A percentile compares a stretch with the other conserved stretches of the same genome.
Evolutionary conservation across 225 moss, liverwort and hornwort species (phyloP).

Genomic region (Ulota crispa): DNA sequence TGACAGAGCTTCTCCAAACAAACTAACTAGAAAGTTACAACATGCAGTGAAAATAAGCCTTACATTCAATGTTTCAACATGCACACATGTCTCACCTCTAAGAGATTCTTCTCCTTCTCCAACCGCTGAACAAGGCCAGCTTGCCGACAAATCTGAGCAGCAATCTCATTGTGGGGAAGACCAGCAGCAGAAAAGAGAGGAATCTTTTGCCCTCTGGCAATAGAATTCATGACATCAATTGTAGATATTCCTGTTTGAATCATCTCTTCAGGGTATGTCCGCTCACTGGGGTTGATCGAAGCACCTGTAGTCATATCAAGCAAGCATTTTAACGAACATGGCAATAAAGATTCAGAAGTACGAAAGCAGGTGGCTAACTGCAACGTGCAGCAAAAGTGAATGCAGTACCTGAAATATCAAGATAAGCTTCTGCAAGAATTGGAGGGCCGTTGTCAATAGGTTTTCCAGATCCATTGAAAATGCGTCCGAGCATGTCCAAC

Average conservation of each 20-base stretch:
- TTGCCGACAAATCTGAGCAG: constrained; percentile 90
- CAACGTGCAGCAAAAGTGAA: neutral
- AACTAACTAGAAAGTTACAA: too few species aligned
- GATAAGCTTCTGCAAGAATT: constrained; percentile 37
- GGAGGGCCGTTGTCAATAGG: too few species aligned
- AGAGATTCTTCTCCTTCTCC: constrained; percentile 53
- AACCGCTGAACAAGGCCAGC: constrained; percentile 65
- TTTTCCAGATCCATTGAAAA: constrained; percentile 44
- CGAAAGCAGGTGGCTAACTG: neutral
- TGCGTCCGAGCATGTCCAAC: constrained; percentile 89
- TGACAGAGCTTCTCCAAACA: too few species aligned
- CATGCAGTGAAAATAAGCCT: too few species aligned
- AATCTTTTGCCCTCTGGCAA: constrained; percentile 88
- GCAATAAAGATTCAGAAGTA: neutral
- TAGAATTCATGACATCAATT: constrained; percentile 95
- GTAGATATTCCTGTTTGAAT: constrained; percentile 94
- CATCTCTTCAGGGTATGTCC: constrained; percentile 95
- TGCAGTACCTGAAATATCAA: constrained; percentile 50
- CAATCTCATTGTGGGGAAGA: constrained; percentile 90
- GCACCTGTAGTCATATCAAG: constrained; percentile 51
- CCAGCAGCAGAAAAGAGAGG: constrained; percentile 88
- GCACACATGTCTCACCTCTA: constrained; percentile 35
- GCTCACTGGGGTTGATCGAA: constrained; percentile 90
- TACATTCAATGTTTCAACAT: neutral
- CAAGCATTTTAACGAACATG: neutral